These are phyloP conservation scores for Naganishia kalamii DNA, from an alignment of 768 basidiomycete species.

Conservation along the genomic window DNA sequence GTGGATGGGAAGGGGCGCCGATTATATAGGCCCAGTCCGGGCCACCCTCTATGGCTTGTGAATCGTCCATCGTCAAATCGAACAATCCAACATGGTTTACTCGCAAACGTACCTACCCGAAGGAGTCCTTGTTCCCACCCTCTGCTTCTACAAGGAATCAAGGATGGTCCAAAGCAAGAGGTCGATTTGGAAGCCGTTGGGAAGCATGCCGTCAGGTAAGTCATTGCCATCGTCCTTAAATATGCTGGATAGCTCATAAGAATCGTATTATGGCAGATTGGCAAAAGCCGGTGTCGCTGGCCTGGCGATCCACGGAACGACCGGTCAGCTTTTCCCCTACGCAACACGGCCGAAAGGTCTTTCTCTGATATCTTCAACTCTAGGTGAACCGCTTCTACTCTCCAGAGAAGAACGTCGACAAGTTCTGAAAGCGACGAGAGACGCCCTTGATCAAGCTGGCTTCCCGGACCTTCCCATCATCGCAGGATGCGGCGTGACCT, in stretches of 20 bases:
- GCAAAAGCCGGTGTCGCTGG: constrained; percentile 39
- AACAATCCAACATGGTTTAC: constrained; percentile 1
- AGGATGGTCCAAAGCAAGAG: constrained; percentile 39
- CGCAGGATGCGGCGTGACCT: constrained; percentile 16
- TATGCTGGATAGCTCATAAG: neutral
- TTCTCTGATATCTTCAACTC: neutral
- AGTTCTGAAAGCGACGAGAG: constrained; percentile 28
- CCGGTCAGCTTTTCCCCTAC: constrained; percentile 22
- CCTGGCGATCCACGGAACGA: constrained; percentile 39
- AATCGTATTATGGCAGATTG: constrained; percentile 21
- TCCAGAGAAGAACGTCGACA: constrained; percentile 38
- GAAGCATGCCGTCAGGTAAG: constrained; percentile 36
- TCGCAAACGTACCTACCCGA: neutral
- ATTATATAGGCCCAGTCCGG: too few relatives aligned
- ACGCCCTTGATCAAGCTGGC: constrained; percentile 18
- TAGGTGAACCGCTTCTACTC: constrained; percentile 38
- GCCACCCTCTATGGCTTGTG: too few relatives aligned
- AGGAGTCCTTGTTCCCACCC: constrained; percentile 40
- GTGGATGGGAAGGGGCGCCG: too few relatives aligned
- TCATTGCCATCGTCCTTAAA: neutral
- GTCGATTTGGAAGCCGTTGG: constrained; percentile 45
- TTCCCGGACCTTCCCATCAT: constrained; percentile 18
- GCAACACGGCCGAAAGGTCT: neutral
- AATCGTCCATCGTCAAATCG: too few relatives aligned
- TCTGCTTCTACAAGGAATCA: constrained; percentile 44